Evolutionary conservation across 257 asterid genomes (phyloP).

Genomic region (Craterostigma plantagineum): DNA sequence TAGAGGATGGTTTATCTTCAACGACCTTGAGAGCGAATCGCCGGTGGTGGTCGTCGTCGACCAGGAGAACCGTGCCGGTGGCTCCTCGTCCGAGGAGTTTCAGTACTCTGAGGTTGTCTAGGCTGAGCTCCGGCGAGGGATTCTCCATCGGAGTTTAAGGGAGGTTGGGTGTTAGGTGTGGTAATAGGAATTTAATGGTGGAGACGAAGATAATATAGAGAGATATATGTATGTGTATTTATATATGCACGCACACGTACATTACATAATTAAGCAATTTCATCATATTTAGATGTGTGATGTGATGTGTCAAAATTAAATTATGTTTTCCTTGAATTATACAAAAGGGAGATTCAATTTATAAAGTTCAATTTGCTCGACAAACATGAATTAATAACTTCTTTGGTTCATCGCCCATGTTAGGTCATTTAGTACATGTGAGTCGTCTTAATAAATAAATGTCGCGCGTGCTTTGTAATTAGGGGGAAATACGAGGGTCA

Average conservation of each 20-base stretch:
- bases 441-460: slow-evolving; percentile 12
- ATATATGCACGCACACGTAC: no score
- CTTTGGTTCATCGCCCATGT: not conserved
- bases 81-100: slow-evolving; percentile 81
- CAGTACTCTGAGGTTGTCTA: slow-evolving; percentile 34
- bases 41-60: slow-evolving; percentile 16
- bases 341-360: no score
- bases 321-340: no score
- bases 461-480: slow-evolving; percentile 11
- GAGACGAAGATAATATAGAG: no score
- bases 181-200: no score
- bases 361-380: no score
- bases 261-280: no score
- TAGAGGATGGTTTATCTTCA: slow-evolving; percentile 25
- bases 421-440: slow-evolving; percentile 1
- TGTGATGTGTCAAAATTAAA: no score
- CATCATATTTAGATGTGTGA: no score
- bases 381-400: no score
- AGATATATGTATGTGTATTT: no score
- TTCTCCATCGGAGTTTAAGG: not conserved
- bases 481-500: slow-evolving; percentile 13
- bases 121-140: slow-evolving; percentile 17
- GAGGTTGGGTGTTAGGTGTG: no score
- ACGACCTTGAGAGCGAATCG: slow-evolving; percentile 74
- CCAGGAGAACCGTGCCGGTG: slow-evolving; percentile 77